Conservation (phyloP, 2,329 filamentous ascomycete species). For the Colletotrichum sublineola region DNA sequence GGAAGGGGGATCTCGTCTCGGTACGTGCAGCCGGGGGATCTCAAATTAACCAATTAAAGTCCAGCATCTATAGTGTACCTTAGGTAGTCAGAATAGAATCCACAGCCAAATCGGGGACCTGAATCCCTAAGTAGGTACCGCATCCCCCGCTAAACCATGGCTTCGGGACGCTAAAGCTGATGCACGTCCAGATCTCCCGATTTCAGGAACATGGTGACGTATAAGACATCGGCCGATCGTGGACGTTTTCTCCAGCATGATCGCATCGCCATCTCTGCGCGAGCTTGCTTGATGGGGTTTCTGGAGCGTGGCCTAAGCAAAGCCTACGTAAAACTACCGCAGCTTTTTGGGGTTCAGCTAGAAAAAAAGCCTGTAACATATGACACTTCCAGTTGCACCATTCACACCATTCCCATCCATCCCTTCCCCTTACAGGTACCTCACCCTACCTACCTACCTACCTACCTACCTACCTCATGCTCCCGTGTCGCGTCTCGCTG, state of each 20-base stretch:
- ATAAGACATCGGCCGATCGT: slow-evolving; percentile 43
- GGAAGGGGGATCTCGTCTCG: not conserved
- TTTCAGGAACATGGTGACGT: slow-evolving; percentile 42
- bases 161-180: slow-evolving; percentile 36
- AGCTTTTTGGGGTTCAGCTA: not conserved
- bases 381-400: not conserved
- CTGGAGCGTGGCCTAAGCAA: too few species aligned
- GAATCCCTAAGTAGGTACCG: not conserved
- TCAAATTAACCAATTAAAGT: slow-evolving; percentile 1
- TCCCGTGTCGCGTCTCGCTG: slow-evolving; percentile 26
- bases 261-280: slow-evolving; percentile 1
- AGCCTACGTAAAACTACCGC: not conserved
- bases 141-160: slow-evolving; percentile 22
- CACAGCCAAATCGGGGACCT: slow-evolving; percentile 1
- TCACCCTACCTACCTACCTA: too few species aligned
- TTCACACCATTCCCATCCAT: not conserved
- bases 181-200: slow-evolving; percentile 41
- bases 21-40: not conserved
- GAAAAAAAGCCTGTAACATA: not conserved
- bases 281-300: not conserved
- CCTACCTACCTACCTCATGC: not conserved
- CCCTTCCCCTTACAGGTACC: not conserved
- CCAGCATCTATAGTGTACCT: too few species aligned
- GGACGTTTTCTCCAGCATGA: slow-evolving; percentile 25
- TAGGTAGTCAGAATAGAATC: not conserved